Percentiles rank a stretch among this genome's conserved stretches.
Evolutionary conservation across 768 basidiomycete genomes (phyloP).

Genomic region (Rubroboletus pulcherrimus): DNA sequence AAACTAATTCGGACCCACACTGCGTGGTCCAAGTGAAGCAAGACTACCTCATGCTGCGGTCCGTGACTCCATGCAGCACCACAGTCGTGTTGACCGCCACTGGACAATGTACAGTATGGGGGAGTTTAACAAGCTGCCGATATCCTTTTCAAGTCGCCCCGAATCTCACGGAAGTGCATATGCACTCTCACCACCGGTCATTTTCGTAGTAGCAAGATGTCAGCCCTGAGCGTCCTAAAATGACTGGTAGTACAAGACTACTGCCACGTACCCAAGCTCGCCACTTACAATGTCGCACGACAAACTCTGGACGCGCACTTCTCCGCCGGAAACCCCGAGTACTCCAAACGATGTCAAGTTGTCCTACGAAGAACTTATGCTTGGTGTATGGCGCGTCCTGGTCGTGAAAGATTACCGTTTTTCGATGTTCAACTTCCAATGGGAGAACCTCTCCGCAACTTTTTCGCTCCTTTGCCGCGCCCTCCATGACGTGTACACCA

Average conservation of each 20-base stretch:
- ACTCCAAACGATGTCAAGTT: neutral
- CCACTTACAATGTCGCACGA: neutral
- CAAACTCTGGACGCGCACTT: neutral
- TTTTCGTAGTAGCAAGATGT: no score
- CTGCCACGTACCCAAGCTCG: neutral
- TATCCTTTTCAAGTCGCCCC: no score
- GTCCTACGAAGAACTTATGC: conserved; percentile 9
- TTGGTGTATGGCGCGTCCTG: conserved; percentile 27
- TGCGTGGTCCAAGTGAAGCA: no score
- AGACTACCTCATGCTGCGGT: no score
- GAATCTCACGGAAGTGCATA: neutral
- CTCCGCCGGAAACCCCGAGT: neutral
- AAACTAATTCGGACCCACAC: no score
- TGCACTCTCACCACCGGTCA: no score
- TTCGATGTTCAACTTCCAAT: conserved; percentile 7
- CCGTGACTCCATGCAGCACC: no score
- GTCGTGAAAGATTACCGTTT: conserved; percentile 10
- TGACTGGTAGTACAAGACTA: no score
- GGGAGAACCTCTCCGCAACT: neutral
- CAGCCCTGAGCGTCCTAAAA: no score
- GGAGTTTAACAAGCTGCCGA: neutral
- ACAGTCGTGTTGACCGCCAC: no score
- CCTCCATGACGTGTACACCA: conserved; percentile 19
- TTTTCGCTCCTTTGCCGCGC: conserved; percentile 13
- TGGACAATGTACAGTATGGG: no score